Conservation (phyloP, 2,329 filamentous ascomycete species). For the Hawksworthiomyces lignivorus region DNA sequence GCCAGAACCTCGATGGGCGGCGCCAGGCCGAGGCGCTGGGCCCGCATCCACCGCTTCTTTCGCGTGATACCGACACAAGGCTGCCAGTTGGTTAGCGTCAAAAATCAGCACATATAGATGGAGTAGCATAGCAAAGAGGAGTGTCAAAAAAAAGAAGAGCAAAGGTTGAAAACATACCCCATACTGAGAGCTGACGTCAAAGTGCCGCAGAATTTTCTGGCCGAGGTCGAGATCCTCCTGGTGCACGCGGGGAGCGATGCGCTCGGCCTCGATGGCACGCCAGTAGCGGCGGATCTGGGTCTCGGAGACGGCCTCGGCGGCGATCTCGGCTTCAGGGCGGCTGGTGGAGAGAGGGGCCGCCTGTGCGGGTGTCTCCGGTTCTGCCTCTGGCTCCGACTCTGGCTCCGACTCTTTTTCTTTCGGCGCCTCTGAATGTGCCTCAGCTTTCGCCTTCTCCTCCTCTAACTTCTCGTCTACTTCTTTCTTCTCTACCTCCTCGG, state of each 20-base stretch:
- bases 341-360: too few relatives aligned
- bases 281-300: constrained; percentile 71
- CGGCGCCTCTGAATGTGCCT: constrained; percentile 15
- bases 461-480: constrained; percentile 17
- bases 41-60: constrained; percentile 79
- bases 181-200: constrained; percentile 85
- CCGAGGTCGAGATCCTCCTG: constrained; percentile 62
- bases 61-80: constrained; percentile 82
- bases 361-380: too few relatives aligned
- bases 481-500: constrained; percentile 18
- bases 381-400: constrained; percentile 20
- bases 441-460: constrained; percentile 18
- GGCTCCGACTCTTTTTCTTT: constrained; percentile 18
- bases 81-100: constrained; percentile 34
- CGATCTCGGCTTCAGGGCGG: constrained; percentile 33
- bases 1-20: constrained; percentile 88
- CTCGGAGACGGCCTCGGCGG: constrained; percentile 58
- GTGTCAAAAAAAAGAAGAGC: neutral
- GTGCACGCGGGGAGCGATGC: constrained; percentile 66
- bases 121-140: too few relatives aligned
- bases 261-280: constrained; percentile 60
- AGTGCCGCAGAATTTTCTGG: constrained; percentile 86
- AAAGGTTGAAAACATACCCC: constrained; percentile 59
- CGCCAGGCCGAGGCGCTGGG: constrained; percentile 70
- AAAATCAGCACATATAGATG: too few relatives aligned